A percentile compares a stretch with the other conserved stretches of the same genome.
phyloP scores from a whole-genome alignment of 441 rosid species.

The Gossypium gossypioides region DNA sequence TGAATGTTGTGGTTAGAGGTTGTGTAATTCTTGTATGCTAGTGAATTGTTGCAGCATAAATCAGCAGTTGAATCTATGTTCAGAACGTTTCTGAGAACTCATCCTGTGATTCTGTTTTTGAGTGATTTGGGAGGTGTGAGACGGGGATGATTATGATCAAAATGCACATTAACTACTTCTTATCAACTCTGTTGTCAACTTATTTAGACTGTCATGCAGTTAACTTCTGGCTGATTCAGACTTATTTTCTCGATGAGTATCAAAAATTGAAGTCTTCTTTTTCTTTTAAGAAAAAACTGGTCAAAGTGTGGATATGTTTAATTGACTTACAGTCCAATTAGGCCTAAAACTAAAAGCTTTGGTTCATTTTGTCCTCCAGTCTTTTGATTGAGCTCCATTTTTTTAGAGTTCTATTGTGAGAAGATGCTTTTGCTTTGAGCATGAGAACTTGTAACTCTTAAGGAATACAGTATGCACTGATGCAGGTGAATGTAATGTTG shows the following conservation, averaged over 20 bases:
- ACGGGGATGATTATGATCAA: neutral
- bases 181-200: neutral
- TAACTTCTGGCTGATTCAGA: neutral
- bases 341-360: neutral
- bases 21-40: neutral
- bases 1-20: neutral
- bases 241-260: neutral
- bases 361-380: slow-evolving; percentile 5
- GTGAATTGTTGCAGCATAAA: neutral
- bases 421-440: slow-evolving; percentile 16
- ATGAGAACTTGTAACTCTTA: slow-evolving; percentile 10
- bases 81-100: neutral
- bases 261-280: neutral
- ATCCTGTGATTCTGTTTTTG: neutral
- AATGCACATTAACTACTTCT: neutral
- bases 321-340: neutral
- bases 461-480: slow-evolving; percentile 20
- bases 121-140: neutral
- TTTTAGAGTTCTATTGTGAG: neutral
- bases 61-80: neutral
- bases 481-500: slow-evolving; percentile 76
- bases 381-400: neutral
- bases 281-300: neutral
- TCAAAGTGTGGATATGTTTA: neutral
- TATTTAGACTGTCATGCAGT: neutral